These are phyloP conservation scores for Colletotrichum camelliae DNA, from an alignment of 2,329 filamentous ascomycete species.

Conservation along the genomic window DNA sequence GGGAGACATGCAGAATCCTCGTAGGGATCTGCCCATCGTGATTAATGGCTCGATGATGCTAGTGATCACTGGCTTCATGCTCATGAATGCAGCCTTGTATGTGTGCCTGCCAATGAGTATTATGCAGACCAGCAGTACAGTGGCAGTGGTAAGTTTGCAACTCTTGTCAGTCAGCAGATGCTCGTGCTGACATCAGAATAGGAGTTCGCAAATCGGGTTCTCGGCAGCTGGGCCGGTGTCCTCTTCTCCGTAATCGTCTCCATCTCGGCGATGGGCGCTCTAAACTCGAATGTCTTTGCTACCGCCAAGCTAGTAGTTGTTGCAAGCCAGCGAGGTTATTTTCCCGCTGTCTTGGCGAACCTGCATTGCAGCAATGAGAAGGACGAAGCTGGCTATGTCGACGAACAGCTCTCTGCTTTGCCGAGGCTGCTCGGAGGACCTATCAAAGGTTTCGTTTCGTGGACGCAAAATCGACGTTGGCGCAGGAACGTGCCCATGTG, in stretches of 20 bases:
- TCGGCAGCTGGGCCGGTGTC: constrained; percentile 42
- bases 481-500: constrained; percentile 26
- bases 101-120: constrained; percentile 44
- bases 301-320: constrained; percentile 45
- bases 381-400: constrained; percentile 31
- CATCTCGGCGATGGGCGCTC: constrained; percentile 43
- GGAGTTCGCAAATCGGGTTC: constrained; percentile 32
- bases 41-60: constrained; percentile 46
- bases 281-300: constrained; percentile 50
- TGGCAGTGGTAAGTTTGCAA: constrained; percentile 43
- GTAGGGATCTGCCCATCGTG: constrained; percentile 37
- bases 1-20: constrained; percentile 31
- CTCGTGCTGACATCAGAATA: constrained; percentile 29
- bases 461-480: constrained; percentile 28
- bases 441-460: constrained; percentile 25
- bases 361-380: constrained; percentile 28
- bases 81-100: constrained; percentile 48
- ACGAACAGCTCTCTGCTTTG: constrained; percentile 21
- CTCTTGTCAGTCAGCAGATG: not conserved
- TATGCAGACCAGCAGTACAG: constrained; percentile 43
- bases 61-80: constrained; percentile 44
- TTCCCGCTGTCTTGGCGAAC: constrained; percentile 30
- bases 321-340: constrained; percentile 34
- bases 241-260: constrained; percentile 43
- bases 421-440: constrained; percentile 22